Evolutionary conservation across 2,329 filamentous ascomycete genomes (phyloP).

Genomic region (Penicillium thymicola): DNA sequence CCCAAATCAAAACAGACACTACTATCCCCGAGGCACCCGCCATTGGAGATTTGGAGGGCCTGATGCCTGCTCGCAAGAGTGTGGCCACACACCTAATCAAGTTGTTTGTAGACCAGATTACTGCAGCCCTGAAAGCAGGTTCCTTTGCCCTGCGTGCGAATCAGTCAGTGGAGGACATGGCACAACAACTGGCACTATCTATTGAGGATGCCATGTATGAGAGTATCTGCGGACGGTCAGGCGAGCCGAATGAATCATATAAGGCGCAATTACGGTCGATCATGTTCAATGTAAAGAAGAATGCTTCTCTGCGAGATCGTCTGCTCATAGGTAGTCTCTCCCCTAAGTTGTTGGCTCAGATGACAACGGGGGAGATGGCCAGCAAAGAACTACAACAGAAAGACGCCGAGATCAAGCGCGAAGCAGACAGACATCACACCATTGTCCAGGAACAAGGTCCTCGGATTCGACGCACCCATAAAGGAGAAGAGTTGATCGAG

Average conservation of each 20-base stretch:
- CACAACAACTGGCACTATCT: constrained; percentile 69
- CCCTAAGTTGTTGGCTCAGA: constrained; percentile 74
- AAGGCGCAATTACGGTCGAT: constrained; percentile 69
- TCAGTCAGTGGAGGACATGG: constrained; percentile 61
- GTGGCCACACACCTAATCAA: constrained; percentile 69
- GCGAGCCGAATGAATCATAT: constrained; percentile 56
- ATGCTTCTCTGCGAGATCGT: constrained; percentile 70
- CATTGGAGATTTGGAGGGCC: constrained; percentile 42
- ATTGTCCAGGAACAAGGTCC: constrained; percentile 73
- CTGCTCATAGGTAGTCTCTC: constrained; percentile 70
- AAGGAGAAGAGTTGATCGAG: constrained; percentile 87
- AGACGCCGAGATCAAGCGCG: constrained; percentile 54
- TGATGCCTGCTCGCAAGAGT: constrained; percentile 62
- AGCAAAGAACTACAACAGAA: constrained; percentile 78
- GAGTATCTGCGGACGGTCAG: constrained; percentile 49
- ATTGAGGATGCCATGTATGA: constrained; percentile 69
- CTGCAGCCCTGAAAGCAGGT: constrained; percentile 63
- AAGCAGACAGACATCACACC: constrained; percentile 65
- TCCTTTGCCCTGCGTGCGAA: constrained; percentile 62
- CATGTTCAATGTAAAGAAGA: constrained; percentile 83
- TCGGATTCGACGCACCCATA: constrained; percentile 84
- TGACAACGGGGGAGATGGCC: constrained; percentile 87
- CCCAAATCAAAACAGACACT: constrained; percentile 35
- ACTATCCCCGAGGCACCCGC: constrained; percentile 32
- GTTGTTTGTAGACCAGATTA: constrained; percentile 64